These are phyloP conservation scores for Paragyromitra xinjiangensis DNA, from an alignment of 495 filamentous ascomycete species.

Conservation along the genomic window DNA sequence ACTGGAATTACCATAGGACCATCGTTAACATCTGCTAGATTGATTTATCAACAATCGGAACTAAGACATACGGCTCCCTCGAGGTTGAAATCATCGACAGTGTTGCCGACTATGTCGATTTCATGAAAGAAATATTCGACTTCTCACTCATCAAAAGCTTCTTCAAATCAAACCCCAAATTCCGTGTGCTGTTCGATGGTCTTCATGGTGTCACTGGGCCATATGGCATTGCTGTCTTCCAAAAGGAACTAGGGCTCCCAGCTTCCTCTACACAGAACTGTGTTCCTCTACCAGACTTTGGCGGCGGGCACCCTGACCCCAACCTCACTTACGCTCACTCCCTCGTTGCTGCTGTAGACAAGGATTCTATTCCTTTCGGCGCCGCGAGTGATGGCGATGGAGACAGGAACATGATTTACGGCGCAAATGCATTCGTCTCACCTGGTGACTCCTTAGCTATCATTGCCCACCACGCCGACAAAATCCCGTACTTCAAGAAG, in stretches of 20 bases:
- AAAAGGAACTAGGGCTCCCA: slow-evolving; percentile 84
- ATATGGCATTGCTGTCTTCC: slow-evolving; percentile 93
- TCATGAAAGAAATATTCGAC: slow-evolving; percentile 98
- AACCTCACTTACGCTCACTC: slow-evolving; percentile 98
- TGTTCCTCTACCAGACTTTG: slow-evolving; percentile 89
- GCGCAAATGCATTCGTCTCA: slow-evolving; percentile 93
- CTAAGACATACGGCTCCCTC: slow-evolving; percentile 79
- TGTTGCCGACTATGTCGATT: slow-evolving; percentile 86
- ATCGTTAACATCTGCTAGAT: slow-evolving; percentile 59
- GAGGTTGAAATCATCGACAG: slow-evolving; percentile 96
- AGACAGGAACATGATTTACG: slow-evolving; percentile 99
- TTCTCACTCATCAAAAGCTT: slow-evolving; percentile 94
- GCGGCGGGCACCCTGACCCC: slow-evolving; percentile 95
- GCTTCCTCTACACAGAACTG: slow-evolving; percentile 89
- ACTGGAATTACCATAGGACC: neutral
- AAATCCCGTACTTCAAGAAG: slow-evolving; percentile 97
- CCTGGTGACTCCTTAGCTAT: slow-evolving; percentile 96
- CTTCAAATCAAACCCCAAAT: slow-evolving; percentile 82
- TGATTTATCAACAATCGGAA: slow-evolving; percentile 83
- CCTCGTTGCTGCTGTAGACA: slow-evolving; percentile 91
- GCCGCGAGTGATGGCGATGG: slow-evolving; percentile 96
- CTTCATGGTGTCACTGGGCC: slow-evolving; percentile 94
- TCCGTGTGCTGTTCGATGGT: slow-evolving; percentile 96
- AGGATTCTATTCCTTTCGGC: slow-evolving; percentile 90
- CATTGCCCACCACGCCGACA: slow-evolving; percentile 91